Conservation (phyloP, 140 eudicot species). For the Anethum foeniculum region DNA sequence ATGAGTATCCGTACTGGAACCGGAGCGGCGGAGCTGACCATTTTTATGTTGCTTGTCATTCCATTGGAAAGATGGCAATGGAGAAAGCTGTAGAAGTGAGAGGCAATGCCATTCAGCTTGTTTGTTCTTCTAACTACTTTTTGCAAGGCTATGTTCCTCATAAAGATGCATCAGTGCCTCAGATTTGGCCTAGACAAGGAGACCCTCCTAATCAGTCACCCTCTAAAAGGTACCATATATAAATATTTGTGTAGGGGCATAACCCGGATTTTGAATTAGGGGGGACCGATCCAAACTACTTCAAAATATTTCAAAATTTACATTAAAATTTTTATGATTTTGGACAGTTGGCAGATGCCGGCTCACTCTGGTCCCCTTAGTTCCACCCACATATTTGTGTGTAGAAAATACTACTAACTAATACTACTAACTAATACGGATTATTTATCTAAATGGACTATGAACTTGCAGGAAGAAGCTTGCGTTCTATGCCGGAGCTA, state of each 20-base stretch:
- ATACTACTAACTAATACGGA: neutral
- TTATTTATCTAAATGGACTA: too few relatives aligned
- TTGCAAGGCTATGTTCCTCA: slow-evolving; percentile 53
- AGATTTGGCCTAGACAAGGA: slow-evolving; percentile 76
- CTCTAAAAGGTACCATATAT: slow-evolving; percentile 35
- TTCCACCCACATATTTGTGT: too few relatives aligned
- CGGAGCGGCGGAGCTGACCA: slow-evolving; percentile 80
- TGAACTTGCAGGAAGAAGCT: slow-evolving; percentile 48
- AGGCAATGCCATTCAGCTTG: slow-evolving; percentile 68
- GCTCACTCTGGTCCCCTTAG: too few relatives aligned
- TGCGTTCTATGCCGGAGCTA: slow-evolving; percentile 88
- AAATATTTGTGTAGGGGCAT: neutral
- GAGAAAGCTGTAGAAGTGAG: slow-evolving; percentile 55
- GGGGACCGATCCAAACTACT: too few relatives aligned
- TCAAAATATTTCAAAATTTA: too few relatives aligned
- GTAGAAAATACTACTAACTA: too few relatives aligned
- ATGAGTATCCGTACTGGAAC: slow-evolving; percentile 71
- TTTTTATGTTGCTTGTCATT: slow-evolving; percentile 84
- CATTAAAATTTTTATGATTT: too few relatives aligned
- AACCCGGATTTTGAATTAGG: too few relatives aligned
- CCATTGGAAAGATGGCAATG: slow-evolving; percentile 71
- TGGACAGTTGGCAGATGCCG: too few relatives aligned
- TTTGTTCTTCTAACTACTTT: slow-evolving; percentile 74
- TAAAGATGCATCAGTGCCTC: slow-evolving; percentile 77
- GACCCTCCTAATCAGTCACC: slow-evolving; percentile 33